phyloP scores from a whole-genome alignment of 768 basidiomycete species.

The Lactifluus volemus region DNA sequence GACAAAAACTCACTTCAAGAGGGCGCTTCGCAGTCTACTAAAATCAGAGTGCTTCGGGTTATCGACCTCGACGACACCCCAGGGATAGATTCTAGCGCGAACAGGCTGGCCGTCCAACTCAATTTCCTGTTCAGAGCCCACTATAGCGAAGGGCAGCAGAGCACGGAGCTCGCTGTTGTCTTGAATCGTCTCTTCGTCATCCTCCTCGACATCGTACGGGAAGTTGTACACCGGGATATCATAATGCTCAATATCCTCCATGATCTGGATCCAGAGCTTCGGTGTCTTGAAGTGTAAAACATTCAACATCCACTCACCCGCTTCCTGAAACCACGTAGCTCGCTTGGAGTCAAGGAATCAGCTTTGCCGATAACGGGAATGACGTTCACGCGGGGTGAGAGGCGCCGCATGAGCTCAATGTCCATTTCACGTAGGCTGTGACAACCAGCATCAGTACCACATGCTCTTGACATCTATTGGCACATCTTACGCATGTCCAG shows the following conservation, averaged over 20 bases:
- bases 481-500: slow-evolving; percentile 79
- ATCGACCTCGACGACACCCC: slow-evolving; percentile 98
- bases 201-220: slow-evolving; percentile 98
- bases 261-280: slow-evolving; percentile 51
- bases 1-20: slow-evolving; percentile 61
- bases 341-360: slow-evolving; percentile 87
- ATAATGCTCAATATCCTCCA: slow-evolving; percentile 99
- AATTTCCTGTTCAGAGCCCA: slow-evolving; percentile 96
- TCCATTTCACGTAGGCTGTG: slow-evolving; percentile 90
- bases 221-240: slow-evolving; percentile 99
- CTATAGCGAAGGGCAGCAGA: slow-evolving; percentile 91
- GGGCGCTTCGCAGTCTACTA: slow-evolving; percentile 80
- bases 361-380: slow-evolving; percentile 98
- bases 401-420: slow-evolving; percentile 96
- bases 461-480: background rate
- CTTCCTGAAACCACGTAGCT: slow-evolving; percentile 94
- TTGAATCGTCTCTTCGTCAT: slow-evolving; percentile 96
- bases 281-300: background rate
- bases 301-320: slow-evolving; percentile 40
- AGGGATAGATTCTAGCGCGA: slow-evolving; percentile 92
- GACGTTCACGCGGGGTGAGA: slow-evolving; percentile 96
- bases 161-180: slow-evolving; percentile 94
- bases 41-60: slow-evolving; percentile 99
- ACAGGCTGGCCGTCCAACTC: slow-evolving; percentile 87
- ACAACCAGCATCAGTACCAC: slow-evolving; percentile 2